Evolutionary conservation across 345 rosid genomes (phyloP).

Genomic region (Citrus maxima): DNA sequence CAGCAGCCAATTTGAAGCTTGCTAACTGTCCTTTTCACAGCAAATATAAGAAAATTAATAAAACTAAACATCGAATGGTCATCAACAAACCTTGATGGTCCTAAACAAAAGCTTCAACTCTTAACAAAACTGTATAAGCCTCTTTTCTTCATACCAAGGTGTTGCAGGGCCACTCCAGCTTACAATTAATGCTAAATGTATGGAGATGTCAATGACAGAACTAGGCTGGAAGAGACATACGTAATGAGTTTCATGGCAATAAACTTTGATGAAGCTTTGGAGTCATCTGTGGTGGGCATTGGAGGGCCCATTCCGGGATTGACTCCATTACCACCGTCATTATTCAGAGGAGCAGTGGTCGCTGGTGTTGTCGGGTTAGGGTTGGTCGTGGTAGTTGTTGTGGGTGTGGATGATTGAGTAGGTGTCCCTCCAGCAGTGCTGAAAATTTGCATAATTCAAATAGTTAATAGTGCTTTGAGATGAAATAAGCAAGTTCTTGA

Average conservation of each 20-base stretch:
- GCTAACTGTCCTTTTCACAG: background rate
- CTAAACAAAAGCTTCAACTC: conserved; percentile 20
- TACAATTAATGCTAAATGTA: conserved; percentile 1
- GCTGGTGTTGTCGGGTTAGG: conserved; percentile 17
- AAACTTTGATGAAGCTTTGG: conserved; percentile 22
- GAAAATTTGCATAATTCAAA: conserved; percentile 12
- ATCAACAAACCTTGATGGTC: conserved; percentile 5
- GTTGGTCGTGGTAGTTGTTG: conserved; percentile 12
- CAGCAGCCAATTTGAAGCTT: background rate
- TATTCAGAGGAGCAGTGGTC: conserved; percentile 15
- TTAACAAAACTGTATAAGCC: conserved; percentile 27
- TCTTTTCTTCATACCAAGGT: conserved; percentile 1
- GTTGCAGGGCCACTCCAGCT: background rate
- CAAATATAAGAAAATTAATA: background rate
- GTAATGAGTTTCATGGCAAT: conserved; percentile 3
- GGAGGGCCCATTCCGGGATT: conserved; percentile 30
- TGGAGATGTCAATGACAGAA: conserved; percentile 13
- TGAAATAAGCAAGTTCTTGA: background rate
- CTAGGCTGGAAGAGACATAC: conserved; percentile 6
- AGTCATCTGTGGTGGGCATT: conserved; percentile 18
- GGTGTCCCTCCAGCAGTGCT: conserved; percentile 43
- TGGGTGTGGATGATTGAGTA: background rate
- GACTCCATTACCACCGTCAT: conserved; percentile 26
- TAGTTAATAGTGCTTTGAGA: conserved; percentile 7
- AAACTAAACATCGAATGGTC: background rate